Conservation (phyloP, 1,284 basidiomycete species). For the Fomitopsis schrenkii region DNA sequence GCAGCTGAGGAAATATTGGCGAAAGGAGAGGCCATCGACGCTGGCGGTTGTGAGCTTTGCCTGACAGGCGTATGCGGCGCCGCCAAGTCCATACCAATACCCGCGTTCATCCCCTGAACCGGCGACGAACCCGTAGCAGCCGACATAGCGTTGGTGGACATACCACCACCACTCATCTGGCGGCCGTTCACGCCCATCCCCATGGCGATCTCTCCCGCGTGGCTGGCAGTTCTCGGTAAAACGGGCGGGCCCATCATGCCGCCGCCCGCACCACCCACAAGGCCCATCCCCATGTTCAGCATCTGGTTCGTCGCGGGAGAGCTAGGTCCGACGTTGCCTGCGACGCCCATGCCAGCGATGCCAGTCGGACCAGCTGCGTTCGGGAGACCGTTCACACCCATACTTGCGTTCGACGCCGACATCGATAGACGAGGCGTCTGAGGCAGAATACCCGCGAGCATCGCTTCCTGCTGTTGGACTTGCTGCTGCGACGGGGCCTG, state of each 20-base stretch:
- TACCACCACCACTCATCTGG: slow-evolving; percentile 4
- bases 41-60: slow-evolving; percentile 22
- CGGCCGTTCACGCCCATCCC: not conserved
- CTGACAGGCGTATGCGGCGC: slow-evolving; percentile 16
- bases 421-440: slow-evolving; percentile 11
- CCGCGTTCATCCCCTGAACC: not conserved
- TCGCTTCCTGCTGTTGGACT: not conserved
- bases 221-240: slow-evolving; percentile 12
- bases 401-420: not conserved
- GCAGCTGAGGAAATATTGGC: slow-evolving; percentile 6
- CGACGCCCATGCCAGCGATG: slow-evolving; percentile 17
- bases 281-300: slow-evolving; percentile 8
- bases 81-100: slow-evolving; percentile 5
- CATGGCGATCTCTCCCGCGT: not conserved
- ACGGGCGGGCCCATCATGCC: slow-evolving; percentile 26
- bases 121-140: not conserved
- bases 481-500: not conserved
- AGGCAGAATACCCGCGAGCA: slow-evolving; percentile 5
- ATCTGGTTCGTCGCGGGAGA: slow-evolving; percentile 5
- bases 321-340: slow-evolving; percentile 14
- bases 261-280: slow-evolving; percentile 16
- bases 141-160: not conserved
- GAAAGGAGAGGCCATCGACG: slow-evolving; percentile 14
- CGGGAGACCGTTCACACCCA: not conserved
- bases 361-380: slow-evolving; percentile 9